Percentiles rank a stretch among this genome's conserved stretches.
Conservation (phyloP, 1,139 yeast genomes). For the Magnusiomyces ingens region DNA sequence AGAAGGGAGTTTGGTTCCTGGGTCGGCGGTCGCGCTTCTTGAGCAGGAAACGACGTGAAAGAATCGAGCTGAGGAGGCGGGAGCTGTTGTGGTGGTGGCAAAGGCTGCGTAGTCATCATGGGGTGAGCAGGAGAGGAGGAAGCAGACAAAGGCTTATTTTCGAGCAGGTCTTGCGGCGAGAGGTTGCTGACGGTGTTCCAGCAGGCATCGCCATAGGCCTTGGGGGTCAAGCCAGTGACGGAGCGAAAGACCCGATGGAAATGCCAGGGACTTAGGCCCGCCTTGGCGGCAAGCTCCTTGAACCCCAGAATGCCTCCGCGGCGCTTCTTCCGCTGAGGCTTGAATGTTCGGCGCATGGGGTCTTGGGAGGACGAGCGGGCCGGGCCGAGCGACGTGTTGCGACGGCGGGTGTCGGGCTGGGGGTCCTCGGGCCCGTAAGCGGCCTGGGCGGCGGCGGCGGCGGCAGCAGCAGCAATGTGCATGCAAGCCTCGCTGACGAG, state of each 20-base stretch:
- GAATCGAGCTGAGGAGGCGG: neutral
- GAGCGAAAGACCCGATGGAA: conserved; percentile 83
- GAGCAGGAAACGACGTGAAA: neutral
- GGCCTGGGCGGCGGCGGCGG: conserved; percentile 43
- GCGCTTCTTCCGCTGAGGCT: conserved; percentile 46
- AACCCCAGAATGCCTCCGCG: conserved; percentile 87
- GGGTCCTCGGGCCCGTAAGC: conserved; percentile 24
- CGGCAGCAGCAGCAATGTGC: conserved; percentile 78
- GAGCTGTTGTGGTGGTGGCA: neutral
- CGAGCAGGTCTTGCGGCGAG: conserved; percentile 11
- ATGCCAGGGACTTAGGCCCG: conserved; percentile 88
- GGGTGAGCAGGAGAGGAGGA: neutral
- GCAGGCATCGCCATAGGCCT: conserved; percentile 83
- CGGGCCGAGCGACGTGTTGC: conserved; percentile 14
- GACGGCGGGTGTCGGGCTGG: conserved; percentile 13
- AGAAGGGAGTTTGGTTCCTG: neutral
- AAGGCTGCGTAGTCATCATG: neutral
- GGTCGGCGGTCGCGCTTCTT: neutral
- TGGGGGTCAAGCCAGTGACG: conserved; percentile 80
- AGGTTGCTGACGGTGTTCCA: conserved; percentile 52
- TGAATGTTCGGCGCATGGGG: conserved; percentile 15
- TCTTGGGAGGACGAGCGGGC: conserved; percentile 1
- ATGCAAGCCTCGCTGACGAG: conserved; percentile 76
- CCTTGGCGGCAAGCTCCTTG: conserved; percentile 79
- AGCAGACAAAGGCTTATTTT: neutral